A percentile compares a stretch with the other conserved stretches of the same genome.
These are phyloP conservation scores for Phytophthora pisi DNA, from an alignment of 352 stramenopile genomes.

Conservation along the genomic window DNA sequence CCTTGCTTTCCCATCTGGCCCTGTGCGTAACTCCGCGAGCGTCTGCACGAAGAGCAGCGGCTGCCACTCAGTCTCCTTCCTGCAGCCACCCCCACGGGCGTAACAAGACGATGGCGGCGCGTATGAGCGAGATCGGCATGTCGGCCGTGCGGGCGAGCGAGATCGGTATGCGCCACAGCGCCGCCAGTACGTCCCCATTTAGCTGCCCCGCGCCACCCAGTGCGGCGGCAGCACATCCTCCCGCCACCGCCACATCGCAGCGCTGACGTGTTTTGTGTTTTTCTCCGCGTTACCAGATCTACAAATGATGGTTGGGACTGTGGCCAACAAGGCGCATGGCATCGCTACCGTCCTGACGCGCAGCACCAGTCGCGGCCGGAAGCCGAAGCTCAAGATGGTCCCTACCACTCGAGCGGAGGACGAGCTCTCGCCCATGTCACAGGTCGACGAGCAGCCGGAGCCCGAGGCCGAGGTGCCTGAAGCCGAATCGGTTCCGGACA, in stretches of 20 bases:
- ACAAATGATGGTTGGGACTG: conserved; percentile 39
- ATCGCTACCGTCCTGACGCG: conserved; percentile 34
- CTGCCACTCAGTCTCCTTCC: conserved; percentile 18
- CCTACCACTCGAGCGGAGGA: conserved; percentile 34
- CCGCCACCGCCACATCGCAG: conserved; percentile 8
- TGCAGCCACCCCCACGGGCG: background rate
- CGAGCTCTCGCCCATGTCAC: conserved; percentile 35
- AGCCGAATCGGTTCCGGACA: conserved; percentile 12
- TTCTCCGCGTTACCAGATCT: conserved; percentile 27
- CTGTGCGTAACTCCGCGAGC: conserved; percentile 20
- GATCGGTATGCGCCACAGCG: conserved; percentile 47
- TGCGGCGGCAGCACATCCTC: conserved; percentile 22
- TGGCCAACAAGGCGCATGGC: conserved; percentile 38
- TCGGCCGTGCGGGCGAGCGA: conserved; percentile 42
- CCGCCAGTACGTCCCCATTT: conserved; percentile 31
- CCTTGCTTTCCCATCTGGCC: conserved; percentile 28
- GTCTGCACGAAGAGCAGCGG: conserved; percentile 19
- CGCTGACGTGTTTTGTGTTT: conserved; percentile 30
- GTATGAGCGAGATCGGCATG: conserved; percentile 43
- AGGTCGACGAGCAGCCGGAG: conserved; percentile 25
- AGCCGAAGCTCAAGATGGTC: conserved; percentile 28
- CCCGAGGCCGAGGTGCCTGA: conserved; percentile 29
- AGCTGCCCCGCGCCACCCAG: background rate
- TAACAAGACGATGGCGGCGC: conserved; percentile 30
- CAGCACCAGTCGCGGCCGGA: conserved; percentile 23